Evolutionary conservation across 1,284 basidiomycete genomes (phyloP), one percentile per base, ranked within the genome.

Genomic region (Sporisorium graminicola): DNA sequence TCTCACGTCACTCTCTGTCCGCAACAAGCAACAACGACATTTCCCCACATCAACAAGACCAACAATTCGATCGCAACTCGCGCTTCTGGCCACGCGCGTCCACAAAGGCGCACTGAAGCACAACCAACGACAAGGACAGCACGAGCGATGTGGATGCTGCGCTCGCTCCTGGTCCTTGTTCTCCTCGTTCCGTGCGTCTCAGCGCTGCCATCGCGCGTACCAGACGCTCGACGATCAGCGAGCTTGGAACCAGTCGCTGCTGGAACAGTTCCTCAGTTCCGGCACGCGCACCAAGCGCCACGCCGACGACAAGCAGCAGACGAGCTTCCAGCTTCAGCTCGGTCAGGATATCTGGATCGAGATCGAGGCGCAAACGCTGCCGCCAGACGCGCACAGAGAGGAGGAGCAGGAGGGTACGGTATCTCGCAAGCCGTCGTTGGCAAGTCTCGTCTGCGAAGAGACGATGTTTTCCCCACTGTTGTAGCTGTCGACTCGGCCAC

Each of bases 111-210:
- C 47, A 59, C 18, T 33, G 27, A 33, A 49, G 8, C 20, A 2
- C 35, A 37, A 31, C 16, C 33, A 26, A 13, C n/a, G 16, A 18
- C 12, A 49, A 26, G 16, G n/a, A n/a, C n/a, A n/a, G 27, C 1
- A 42, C 42, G 56, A 52, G 40, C 40, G 18, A 14, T 66, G 52
- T 72, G 64, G 63, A 50, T 61, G 63, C 52, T 72, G 57, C 61
- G 65, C 37, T 65, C 65, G 65, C 47, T 74, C 59, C 44, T 70
- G 42, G 53, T 69, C 40, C 51, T 60, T 40, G 60, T 50, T 61
- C 54, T 74, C 65, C 54, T 74, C 58, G 51, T 74, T 61, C 65
- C 71, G 58, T 64, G 47, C 54, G 71, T 65, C 65, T 24, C 56
- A 20, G 71, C 61, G 44, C 27, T 74, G 58, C 65, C n/a, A n/a